Base-by-base conservation (phyloP, 306 rosid species). In the Vigna angularis region DNA sequence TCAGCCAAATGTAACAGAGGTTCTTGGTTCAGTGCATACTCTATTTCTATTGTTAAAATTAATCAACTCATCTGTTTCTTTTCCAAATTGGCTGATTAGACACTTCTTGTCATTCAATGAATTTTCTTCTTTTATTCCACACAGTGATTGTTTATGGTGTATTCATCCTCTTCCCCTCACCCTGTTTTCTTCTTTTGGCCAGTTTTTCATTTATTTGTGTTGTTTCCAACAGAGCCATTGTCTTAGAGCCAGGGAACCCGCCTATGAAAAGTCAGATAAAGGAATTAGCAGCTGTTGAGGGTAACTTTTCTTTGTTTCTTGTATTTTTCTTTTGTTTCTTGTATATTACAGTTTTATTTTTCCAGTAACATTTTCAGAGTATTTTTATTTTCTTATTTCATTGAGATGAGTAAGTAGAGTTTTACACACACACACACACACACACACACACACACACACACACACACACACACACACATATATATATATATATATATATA, bases 201-300 rank as follows among this genome's bases (percentile, higher is more conserved):
- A 63, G 30, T 52, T 66, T 68, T 72, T 79, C 57, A 77, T 75
- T 71, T 80, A 30, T 70, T 73, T 63, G 59, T 75, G 56, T 81
- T 88, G 34, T 78, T 76, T 80, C 79, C 50, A 9, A 72, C 97
- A 95, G 98, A 85, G 86, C 99, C 79, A 91, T 93, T 83, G 91
- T 96, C 78, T 79, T 96, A 79, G 99, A 96, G 66, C 94, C 83
- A 32, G 98, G 89, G 82, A 93, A 88, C 81, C 97, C 96, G 6
- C 78, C 97, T 47, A 85, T 70, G 91, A 88, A 89, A 87, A 90
- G 82, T 81, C 97, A 93, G 69, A 56, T 79, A 73, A 87, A 91
- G 87, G 88, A 83, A 77, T 56, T 89, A 59, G 90, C 85, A 79
- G 97, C 97, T 85, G 93, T 84, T 77, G 89, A 90, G 80, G 82